Evolutionary conservation across 352 stramenopile genomes (phyloP).

Genomic region (Globisporangium camurandrum): DNA sequence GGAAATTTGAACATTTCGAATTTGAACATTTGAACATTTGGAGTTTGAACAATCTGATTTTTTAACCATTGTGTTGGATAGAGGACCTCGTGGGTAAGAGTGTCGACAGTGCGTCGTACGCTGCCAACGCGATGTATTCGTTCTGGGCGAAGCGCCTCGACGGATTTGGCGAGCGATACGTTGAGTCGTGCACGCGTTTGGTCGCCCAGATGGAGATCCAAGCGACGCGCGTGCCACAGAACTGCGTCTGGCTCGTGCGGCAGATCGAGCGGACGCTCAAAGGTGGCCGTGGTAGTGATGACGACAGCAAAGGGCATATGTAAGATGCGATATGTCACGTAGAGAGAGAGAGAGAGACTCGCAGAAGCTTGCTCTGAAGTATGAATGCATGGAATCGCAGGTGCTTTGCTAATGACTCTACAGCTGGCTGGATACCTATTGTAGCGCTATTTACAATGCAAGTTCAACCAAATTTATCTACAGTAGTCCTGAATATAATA

Average conservation of each 20-base stretch:
- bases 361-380: no score
- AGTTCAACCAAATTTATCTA: no score
- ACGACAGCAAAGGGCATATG: no score
- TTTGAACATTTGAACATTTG: no score
- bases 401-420: no score
- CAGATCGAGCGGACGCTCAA: conserved; percentile 30
- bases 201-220: conserved; percentile 66
- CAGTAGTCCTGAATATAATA: no score
- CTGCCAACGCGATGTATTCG: conserved; percentile 50
- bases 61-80: conserved; percentile 1
- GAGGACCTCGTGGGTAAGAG: conserved; percentile 31
- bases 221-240: conserved; percentile 26
- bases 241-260: conserved; percentile 40
- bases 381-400: no score
- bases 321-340: no score
- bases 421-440: no score
- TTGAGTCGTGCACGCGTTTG: conserved; percentile 57
- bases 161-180: conserved; percentile 54
- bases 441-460: no score
- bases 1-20: no score
- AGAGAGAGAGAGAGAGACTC: no score
- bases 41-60: neutral
- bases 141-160: conserved; percentile 65
- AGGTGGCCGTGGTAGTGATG: conserved; percentile 22
- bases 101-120: conserved; percentile 47